These are phyloP conservation scores for Cutaneotrichosporon dermatis DNA, from an alignment of 1,284 basidiomycete genomes.

Conservation along the genomic window DNA sequence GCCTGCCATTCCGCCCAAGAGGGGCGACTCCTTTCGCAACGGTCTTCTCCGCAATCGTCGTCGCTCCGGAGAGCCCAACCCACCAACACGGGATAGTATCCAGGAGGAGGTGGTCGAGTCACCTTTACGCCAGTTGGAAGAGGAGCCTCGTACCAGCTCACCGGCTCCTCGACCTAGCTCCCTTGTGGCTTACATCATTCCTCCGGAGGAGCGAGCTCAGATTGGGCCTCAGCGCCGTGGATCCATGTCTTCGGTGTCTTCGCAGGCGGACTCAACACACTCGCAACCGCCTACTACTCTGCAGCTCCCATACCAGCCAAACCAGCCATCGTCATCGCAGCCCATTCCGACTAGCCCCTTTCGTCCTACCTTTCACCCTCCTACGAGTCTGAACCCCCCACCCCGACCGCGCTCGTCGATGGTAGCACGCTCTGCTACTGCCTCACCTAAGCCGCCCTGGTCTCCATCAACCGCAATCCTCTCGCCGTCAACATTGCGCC, in stretches of 20 bases:
- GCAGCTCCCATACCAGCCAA: background rate
- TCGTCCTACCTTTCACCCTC: background rate
- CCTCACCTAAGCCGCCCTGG: background rate
- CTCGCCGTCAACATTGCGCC: background rate
- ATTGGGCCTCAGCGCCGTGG: slow-evolving; percentile 1
- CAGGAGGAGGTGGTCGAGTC: background rate
- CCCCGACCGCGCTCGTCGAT: slow-evolving; percentile 1
- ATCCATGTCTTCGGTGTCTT: background rate
- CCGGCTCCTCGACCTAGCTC: background rate
- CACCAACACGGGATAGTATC: background rate
- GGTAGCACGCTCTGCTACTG: background rate
- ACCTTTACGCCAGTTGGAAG: background rate
- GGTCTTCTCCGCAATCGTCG: slow-evolving; percentile 4
- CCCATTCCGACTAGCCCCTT: slow-evolving; percentile 1
- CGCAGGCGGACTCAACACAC: background rate
- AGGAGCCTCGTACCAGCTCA: background rate
- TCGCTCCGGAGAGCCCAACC: background rate
- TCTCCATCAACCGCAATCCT: background rate
- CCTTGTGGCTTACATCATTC: slow-evolving; percentile 14
- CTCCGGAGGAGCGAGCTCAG: slow-evolving; percentile 15
- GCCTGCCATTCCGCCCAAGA: slow-evolving; percentile 7
- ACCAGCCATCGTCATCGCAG: background rate
- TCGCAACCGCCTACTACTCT: background rate
- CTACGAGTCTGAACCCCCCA: background rate
- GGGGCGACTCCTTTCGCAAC: background rate